Conservation (phyloP, 306 rosid species). For the Prunus padus region DNA sequence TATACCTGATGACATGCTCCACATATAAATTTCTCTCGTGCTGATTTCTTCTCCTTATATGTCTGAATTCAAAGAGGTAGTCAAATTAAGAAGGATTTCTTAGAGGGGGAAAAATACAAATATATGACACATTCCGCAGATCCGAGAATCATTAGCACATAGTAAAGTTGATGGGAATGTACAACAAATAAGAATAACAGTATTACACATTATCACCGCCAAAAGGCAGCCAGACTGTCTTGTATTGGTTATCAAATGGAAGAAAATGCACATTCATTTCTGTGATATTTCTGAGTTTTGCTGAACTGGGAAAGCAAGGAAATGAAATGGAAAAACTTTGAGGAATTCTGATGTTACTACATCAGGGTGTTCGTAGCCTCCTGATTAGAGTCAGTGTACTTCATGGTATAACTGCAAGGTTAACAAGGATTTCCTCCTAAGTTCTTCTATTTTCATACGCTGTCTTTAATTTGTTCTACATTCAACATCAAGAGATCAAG, state of each 20-base stretch:
- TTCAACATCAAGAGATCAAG: no score
- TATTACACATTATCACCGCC: neutral
- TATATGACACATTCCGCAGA: neutral
- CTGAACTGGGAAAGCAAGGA: no score
- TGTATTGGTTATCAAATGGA: neutral
- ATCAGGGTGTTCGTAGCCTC: no score
- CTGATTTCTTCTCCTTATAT: slow-evolving; percentile 87
- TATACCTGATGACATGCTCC: slow-evolving; percentile 97
- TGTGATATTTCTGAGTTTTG: no score
- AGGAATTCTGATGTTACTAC: no score
- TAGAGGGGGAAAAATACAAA: slow-evolving; percentile 7
- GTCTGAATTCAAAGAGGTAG: slow-evolving; percentile 45
- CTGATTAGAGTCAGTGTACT: no score
- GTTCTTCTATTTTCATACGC: no score
- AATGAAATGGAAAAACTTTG: no score
- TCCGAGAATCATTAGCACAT: neutral
- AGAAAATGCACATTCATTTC: neutral
- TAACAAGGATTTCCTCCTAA: no score
- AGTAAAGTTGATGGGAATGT: neutral
- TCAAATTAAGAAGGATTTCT: slow-evolving; percentile 20
- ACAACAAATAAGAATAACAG: neutral
- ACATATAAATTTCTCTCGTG: slow-evolving; percentile 86
- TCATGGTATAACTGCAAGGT: no score
- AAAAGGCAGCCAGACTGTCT: neutral
- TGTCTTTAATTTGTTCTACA: no score